These are phyloP conservation scores for Colletotrichum eleusines DNA, from an alignment of 2,329 filamentous ascomycete species.

Conservation along the genomic window DNA sequence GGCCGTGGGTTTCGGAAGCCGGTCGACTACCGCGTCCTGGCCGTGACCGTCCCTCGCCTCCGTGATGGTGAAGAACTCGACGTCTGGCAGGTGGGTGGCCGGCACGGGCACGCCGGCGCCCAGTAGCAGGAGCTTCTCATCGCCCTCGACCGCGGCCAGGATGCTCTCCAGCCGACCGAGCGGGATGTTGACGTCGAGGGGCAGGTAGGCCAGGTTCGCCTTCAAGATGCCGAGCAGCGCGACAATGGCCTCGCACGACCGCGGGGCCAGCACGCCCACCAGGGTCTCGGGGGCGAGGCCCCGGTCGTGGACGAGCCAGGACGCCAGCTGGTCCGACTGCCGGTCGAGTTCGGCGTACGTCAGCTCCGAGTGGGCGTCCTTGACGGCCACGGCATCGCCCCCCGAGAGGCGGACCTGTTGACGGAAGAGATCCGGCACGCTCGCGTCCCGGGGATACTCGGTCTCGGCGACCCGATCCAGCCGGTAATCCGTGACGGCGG, in stretches of 20 bases:
- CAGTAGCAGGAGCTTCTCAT: slow-evolving; percentile 31
- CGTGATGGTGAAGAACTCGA: no score
- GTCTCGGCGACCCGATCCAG: slow-evolving; percentile 33
- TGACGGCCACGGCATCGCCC: slow-evolving; percentile 40
- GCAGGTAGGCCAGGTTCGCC: slow-evolving; percentile 42
- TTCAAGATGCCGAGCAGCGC: slow-evolving; percentile 42
- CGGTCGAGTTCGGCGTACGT: slow-evolving; percentile 45
- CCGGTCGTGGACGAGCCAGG: slow-evolving; percentile 41
- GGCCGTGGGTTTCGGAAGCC: slow-evolving; percentile 11
- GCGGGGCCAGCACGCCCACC: slow-evolving; percentile 41
- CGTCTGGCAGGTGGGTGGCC: no score
- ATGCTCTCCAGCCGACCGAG: slow-evolving; percentile 33
- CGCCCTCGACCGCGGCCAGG: slow-evolving; percentile 10
- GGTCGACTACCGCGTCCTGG: not conserved
- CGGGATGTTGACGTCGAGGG: slow-evolving; percentile 41
- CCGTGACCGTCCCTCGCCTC: no score
- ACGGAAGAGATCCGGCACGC: slow-evolving; percentile 44
- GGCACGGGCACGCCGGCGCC: not conserved
- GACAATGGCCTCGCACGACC: slow-evolving; percentile 44
- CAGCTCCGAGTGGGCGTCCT: slow-evolving; percentile 41
- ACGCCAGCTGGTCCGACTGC: slow-evolving; percentile 43
- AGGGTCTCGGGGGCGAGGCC: slow-evolving; percentile 33
- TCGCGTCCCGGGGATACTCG: slow-evolving; percentile 42
- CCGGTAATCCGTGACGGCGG: slow-evolving; percentile 31
- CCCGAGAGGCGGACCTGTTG: slow-evolving; percentile 39